Conservation (phyloP, 1,139 yeast species). For the Citeromyces siamensis region DNA sequence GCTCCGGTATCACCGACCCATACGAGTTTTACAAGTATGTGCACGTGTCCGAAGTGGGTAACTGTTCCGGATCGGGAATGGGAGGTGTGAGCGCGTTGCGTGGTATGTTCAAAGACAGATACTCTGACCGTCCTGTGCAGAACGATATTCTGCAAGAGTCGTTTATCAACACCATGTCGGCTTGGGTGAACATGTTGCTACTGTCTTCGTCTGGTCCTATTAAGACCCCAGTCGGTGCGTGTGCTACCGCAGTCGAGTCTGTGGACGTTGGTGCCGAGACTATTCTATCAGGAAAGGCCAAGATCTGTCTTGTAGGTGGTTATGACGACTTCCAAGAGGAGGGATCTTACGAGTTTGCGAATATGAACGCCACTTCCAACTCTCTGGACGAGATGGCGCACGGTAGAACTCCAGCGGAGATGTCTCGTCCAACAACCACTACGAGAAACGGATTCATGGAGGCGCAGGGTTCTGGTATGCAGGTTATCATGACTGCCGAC, state of each 20-base stretch:
- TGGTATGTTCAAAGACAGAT: constrained; percentile 97
- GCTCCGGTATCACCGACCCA: constrained; percentile 96
- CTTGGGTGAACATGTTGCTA: constrained; percentile 98
- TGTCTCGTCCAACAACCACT: constrained; percentile 98
- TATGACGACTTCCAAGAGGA: constrained; percentile 99
- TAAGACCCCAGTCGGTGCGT: constrained; percentile 98
- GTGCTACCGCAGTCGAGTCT: constrained; percentile 98
- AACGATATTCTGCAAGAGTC: constrained; percentile 96
- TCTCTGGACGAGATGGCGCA: constrained; percentile 77
- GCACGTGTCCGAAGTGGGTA: constrained; percentile 96
- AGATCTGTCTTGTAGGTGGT: constrained; percentile 96
- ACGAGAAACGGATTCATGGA: constrained; percentile 98
- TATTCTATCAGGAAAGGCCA: constrained; percentile 85
- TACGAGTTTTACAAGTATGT: constrained; percentile 97
- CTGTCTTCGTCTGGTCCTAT: constrained; percentile 98
- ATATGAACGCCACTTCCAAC: constrained; percentile 97
- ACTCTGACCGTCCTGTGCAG: constrained; percentile 84
- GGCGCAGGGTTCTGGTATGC: constrained; percentile 99
- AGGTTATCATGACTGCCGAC: constrained; percentile 90
- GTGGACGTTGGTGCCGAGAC: constrained; percentile 95
- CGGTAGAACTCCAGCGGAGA: constrained; percentile 96
- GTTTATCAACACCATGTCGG: constrained; percentile 97
- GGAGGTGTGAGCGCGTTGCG: constrained; percentile 97
- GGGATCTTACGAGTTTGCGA: constrained; percentile 95
- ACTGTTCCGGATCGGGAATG: constrained; percentile 99